These are phyloP conservation scores for Thamnidium elegans DNA, from an alignment of 192 early-diverging fungal species.

Conservation along the genomic window DNA sequence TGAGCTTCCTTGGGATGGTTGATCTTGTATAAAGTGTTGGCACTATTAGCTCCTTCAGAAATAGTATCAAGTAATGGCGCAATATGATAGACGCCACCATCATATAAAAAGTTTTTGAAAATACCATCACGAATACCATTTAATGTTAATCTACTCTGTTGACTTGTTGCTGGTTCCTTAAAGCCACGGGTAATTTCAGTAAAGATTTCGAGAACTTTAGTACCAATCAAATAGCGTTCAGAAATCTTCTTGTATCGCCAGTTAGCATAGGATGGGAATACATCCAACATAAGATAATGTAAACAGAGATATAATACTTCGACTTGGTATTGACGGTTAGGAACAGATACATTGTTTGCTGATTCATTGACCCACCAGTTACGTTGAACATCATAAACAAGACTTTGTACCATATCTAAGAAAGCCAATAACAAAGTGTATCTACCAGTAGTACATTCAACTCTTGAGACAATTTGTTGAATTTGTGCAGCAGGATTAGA, in stretches of 20 bases:
- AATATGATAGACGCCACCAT: constrained; percentile 47
- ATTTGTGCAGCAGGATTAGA: constrained; percentile 14
- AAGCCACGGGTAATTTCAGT: constrained; percentile 21
- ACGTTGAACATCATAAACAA: constrained; percentile 27
- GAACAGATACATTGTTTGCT: not conserved
- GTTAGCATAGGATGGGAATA: constrained; percentile 32
- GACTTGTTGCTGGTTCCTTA: constrained; percentile 3
- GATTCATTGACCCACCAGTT: constrained; percentile 16
- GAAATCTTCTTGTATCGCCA: constrained; percentile 34
- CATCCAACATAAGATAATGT: constrained; percentile 24
- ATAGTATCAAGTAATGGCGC: constrained; percentile 46
- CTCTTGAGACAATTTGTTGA: constrained; percentile 17
- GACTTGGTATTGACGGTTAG: constrained; percentile 11
- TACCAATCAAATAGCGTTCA: constrained; percentile 29
- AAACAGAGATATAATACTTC: constrained; percentile 21
- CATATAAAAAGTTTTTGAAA: constrained; percentile 42
- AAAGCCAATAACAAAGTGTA: constrained; percentile 29
- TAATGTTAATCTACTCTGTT: not conserved
- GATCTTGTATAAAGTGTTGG: constrained; percentile 32
- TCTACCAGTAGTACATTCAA: constrained; percentile 23
- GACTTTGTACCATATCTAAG: constrained; percentile 22
- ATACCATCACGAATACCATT: constrained; percentile 34
- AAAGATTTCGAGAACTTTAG: constrained; percentile 27
- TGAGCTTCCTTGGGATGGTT: constrained; percentile 13
- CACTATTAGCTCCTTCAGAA: constrained; percentile 36